phyloP scores from a whole-genome alignment of 768 basidiomycete genomes.

The Dacryopinax spathularia region DNA sequence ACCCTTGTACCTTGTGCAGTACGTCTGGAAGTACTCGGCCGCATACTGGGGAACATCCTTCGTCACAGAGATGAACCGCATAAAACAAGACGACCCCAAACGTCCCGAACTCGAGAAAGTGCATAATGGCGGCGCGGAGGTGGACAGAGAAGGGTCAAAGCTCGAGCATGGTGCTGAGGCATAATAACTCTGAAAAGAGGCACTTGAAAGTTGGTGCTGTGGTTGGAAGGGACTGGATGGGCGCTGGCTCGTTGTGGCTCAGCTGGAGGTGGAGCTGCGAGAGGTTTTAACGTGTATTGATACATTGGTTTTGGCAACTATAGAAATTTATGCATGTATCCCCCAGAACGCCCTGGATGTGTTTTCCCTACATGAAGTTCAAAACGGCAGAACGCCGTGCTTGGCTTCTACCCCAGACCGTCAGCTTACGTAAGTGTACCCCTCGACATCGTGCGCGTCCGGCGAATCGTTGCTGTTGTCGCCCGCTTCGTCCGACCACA shows the following conservation, averaged over 20 bases:
- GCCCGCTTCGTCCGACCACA: background rate
- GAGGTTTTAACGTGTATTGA: background rate
- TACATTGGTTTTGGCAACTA: background rate
- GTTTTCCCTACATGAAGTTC: too few relatives aligned
- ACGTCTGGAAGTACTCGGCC: constrained; percentile 87
- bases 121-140: background rate
- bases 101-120: background rate
- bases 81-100: constrained; percentile 12
- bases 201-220: constrained; percentile 52
- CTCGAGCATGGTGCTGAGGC: constrained; percentile 8
- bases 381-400: too few relatives aligned
- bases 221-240: constrained; percentile 50
- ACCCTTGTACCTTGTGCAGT: constrained; percentile 24
- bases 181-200: too few relatives aligned
- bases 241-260: background rate
- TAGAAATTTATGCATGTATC: too few relatives aligned
- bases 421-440: too few relatives aligned
- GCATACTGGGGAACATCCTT: constrained; percentile 87
- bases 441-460: too few relatives aligned
- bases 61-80: constrained; percentile 59
- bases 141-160: constrained; percentile 5
- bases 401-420: too few relatives aligned
- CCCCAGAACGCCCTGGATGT: too few relatives aligned
- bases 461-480: background rate
- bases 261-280: too few relatives aligned